Base-by-base conservation (phyloP, 192 early-diverging fungal species). In the Phycomyces nitens region DNA sequence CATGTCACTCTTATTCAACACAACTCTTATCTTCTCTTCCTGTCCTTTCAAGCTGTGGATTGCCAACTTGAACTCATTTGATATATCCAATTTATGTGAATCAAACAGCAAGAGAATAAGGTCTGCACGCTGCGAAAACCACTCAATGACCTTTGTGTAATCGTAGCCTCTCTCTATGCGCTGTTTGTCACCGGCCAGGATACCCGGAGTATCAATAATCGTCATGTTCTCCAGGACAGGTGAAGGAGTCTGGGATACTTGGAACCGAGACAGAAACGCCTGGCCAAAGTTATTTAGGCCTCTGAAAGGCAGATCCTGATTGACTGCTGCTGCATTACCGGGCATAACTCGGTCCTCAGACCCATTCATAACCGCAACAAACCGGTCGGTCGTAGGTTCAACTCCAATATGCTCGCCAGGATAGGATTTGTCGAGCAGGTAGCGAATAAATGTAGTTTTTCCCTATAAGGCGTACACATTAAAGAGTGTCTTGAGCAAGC, bases 1-100 rank as follows among this genome's bases (percentile, higher is more conserved):
- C 86, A 86, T 86, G 71, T 96, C 91, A 51, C 87, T 85, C 73
- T 96, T 96, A 78, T 96, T 96, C 29, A 96, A 75, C 57, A 94
- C 87, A 5, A 94, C 81, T 24, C 88, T 80, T 39, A 94, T 81
- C 65, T 94, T 96, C 62, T 94, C 93, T 54, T 93, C 93, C 44
- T 96, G 87, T 1, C 92, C 92, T 53, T 81, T 83, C 61, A 94
- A 73, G 12, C 84, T 74, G 65, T 84, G 77, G 53, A 96, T 93
- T 0, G 89, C 88, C 24, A 77, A 65, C 73, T 90, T 94, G 75
- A 94, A 93, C 74, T 96, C 92, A 69, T 94, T 89, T 38, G 86
- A 88, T 56, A 94, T 94, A 66, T 94, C 94, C 60, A 96, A 76
- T 72, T 94, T 96, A 72, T 93, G 83, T 6, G 88, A 87, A 68